A percentile compares a stretch with the other conserved stretches of the same genome.
Evolutionary conservation across 2,329 filamentous ascomycete species (phyloP).

Genomic region (Neurospora sp.): DNA sequence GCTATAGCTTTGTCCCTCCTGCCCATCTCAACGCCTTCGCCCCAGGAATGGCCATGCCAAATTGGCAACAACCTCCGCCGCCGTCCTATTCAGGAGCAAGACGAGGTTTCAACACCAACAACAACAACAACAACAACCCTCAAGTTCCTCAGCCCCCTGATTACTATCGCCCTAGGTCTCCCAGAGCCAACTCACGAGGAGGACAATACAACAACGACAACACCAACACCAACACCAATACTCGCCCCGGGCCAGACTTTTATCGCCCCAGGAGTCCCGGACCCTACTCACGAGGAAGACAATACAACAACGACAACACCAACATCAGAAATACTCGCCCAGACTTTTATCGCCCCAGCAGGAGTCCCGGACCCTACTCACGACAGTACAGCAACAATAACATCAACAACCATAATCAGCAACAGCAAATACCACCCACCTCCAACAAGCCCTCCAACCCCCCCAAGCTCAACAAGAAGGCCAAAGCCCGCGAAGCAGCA

Average conservation of each 20-base stretch:
- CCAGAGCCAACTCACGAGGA: neutral
- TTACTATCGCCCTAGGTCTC: neutral
- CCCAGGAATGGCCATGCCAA: neutral
- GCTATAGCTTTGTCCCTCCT: neutral
- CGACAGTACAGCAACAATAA: neutral
- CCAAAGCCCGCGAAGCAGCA: neutral
- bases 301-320: neutral
- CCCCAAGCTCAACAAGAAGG: neutral
- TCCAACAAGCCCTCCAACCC: neutral
- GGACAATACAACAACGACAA: neutral
- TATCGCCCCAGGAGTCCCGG: neutral
- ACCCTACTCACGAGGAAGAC: neutral
- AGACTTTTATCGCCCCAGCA: neutral
- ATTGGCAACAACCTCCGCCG: neutral
- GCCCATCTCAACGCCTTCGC: neutral
- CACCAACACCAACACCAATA: neutral
- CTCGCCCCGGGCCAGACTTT: neutral
- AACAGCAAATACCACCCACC: neutral
- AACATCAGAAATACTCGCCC: neutral
- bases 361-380: neutral
- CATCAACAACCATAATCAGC: neutral
- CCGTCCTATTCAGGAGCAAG: neutral
- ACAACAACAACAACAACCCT: no score
- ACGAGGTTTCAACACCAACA: neutral
- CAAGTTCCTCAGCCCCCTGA: neutral